Evolutionary conservation across 2,329 filamentous ascomycete genomes (phyloP), one percentile per base, ranked within the genome.

Genomic region (Ambrosiella cleistominuta): DNA sequence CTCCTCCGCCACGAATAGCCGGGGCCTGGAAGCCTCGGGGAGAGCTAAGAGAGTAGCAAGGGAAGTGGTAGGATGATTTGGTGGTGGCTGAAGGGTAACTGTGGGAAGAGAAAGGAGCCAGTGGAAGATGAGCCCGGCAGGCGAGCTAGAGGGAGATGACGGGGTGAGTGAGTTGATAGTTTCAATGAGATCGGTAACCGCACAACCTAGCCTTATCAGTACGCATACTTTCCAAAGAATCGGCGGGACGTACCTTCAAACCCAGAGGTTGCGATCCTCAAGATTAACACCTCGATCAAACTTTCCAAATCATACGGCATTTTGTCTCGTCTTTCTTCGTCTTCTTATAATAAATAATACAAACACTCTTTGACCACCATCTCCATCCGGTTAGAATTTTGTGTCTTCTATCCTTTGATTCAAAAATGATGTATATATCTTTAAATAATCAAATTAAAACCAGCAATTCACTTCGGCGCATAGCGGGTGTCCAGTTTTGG

Each of bases 1-100:
- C 53, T 77, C 73, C 62, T 80, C 74, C 0, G 76, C 74, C 12
- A 77, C 74, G 59, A 73, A 74, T 1, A 82, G 66, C 9, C 68
- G 65, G 49, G 66, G 65, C 37, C 66, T 62, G 2, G 15, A 17
- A 27, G 54, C 35, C 19, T 62, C 61, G 11, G 60, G 50, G 39
- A 60, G 45, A 5, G 57, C 57, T 6, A 65, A 60, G 11, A 64
- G 56, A 8, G 63, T 58, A 2, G 58, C 44, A 6, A 65, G 60
- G 12, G 52, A 44, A 2, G 39, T 62, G 61, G 51, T 64, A 64
- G 47, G 47, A 11, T 8, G 55, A 61, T 63, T 45, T 58, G 54
- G 27, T 61, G 56, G 40, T 61, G 60, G 47, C 17, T 64, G 63
- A 19, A 65, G 61, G 7, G 60, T 63, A n/a, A 65, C 56, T 38